A percentile compares a stretch with the other conserved stretches of the same genome.
phyloP scores from a whole-genome alignment of 78 protist species.

The Dictyostelium purpureum region DNA sequence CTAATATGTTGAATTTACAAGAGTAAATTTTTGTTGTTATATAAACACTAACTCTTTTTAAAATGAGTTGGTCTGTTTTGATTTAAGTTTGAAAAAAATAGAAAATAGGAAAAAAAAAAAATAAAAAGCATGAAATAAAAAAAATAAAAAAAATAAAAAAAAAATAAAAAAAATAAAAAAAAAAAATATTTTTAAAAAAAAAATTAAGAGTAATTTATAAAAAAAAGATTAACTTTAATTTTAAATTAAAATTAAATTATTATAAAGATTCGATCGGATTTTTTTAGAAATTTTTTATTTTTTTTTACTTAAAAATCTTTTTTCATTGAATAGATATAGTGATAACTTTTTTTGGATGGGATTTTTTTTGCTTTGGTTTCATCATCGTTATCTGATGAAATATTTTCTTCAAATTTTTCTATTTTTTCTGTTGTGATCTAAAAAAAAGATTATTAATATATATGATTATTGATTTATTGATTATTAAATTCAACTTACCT shows the following conservation, averaged over 20 bases:
- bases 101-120: neutral
- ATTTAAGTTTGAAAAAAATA: neutral
- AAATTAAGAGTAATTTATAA: too few species aligned
- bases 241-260: too few species aligned
- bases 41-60: neutral
- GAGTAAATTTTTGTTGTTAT: neutral
- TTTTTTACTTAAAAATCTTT: neutral
- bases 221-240: neutral
- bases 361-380: too few species aligned
- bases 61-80: neutral
- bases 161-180: neutral
- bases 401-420: neutral
- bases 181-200: too few species aligned
- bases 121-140: neutral
- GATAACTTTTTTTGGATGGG: neutral
- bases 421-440: neutral
- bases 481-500: neutral
- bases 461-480: neutral
- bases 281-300: neutral
- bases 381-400: too few species aligned
- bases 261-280: neutral
- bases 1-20: neutral
- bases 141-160: neutral
- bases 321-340: slow-evolving; percentile 31
- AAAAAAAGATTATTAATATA: neutral